Evolutionary conservation across 2,329 filamentous ascomycete genomes (phyloP).

Genomic region (Colletotrichum coccodes): DNA sequence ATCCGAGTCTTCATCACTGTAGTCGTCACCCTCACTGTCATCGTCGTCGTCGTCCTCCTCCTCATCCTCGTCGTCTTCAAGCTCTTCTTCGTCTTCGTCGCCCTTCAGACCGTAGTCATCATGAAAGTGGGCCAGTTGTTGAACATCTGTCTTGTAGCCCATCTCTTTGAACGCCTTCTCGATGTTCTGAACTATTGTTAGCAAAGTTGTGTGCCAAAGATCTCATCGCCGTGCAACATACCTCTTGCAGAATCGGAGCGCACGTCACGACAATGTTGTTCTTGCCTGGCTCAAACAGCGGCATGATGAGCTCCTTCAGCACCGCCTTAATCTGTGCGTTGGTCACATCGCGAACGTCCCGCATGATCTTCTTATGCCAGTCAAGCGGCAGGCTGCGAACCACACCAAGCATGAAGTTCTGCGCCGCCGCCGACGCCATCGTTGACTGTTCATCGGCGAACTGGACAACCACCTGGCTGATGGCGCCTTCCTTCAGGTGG

Average conservation of each 20-base stretch:
- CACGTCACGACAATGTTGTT: constrained; percentile 92
- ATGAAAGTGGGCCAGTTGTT: constrained; percentile 81
- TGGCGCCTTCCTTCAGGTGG: constrained; percentile 86
- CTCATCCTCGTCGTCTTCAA: constrained; percentile 65
- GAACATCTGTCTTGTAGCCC: constrained; percentile 83
- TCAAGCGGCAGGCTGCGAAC: constrained; percentile 80
- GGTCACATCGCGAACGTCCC: constrained; percentile 79
- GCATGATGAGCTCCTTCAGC: constrained; percentile 79
- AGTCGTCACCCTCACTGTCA: constrained; percentile 56
- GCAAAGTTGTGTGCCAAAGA: not conserved
- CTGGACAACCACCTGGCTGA: constrained; percentile 86
- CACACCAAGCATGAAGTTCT: constrained; percentile 85
- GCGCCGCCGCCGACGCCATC: constrained; percentile 82
- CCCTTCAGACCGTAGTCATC: constrained; percentile 87
- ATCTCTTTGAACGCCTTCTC: constrained; percentile 77
- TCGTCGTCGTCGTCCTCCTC: constrained; percentile 65
- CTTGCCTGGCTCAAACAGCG: constrained; percentile 81
- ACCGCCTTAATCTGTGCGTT: constrained; percentile 80
- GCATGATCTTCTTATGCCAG: constrained; percentile 81
- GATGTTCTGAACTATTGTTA: constrained; percentile 66
- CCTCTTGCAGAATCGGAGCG: constrained; percentile 85
- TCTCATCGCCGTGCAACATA: constrained; percentile 59
- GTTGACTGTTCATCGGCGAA: constrained; percentile 92
- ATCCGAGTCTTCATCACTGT: constrained; percentile 46
- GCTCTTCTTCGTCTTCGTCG: constrained; percentile 67